Evolutionary conservation across 768 basidiomycete species (phyloP), one percentile per base, ranked within the genome.

Genomic region (Tricholoma matsutake): DNA sequence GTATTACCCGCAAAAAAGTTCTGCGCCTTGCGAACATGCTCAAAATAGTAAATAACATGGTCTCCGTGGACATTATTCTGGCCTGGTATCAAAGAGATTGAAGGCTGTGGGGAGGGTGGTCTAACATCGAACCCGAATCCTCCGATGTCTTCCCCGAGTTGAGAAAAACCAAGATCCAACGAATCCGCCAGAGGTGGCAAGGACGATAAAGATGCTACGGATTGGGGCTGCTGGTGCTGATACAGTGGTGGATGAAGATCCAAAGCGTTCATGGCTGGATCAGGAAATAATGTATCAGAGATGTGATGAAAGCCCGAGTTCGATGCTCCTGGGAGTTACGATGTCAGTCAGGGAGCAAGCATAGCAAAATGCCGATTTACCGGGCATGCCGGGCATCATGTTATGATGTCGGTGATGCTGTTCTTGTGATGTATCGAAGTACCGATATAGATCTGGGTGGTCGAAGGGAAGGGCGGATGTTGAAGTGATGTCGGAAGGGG

Each of bases 21-120:
- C 67, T 91, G 86, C 60, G 86, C 75, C 65, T 82, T 83, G 20
- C 84, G 83, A 62, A 92, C 86, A 61, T 87, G 80, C 56, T 84
- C 82, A 69, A 93, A 91, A 72, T 91, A 92, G 72, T 91, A 89
- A 65, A 86, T 75, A 56, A 90, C 83, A 63, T 86, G 82, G 37
- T 86, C 82, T 58, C 81, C 79, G 64, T 85, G 82, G 41, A 82
- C 71, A 34, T 72, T 69, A 58, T 74, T 76, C 63, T 82, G 80
- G 41, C 73, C 73, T 28, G 75, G 59, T 72, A 67, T 73, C 56
- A 64, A 61, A 18, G 63, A 61, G 18, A 63, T 64, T 18, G 68
- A 62, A 49, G 67, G 56, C 57, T 64, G 37, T 9, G 70, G 72
- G 45, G 68, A 70, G 13, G 65, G 64, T 10, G 67, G 61, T 54